A percentile compares a stretch with the other conserved stretches of the same genome.
phyloP scores from a whole-genome alignment of 2,329 filamentous ascomycete genomes.

The Didymella pomorum region DNA sequence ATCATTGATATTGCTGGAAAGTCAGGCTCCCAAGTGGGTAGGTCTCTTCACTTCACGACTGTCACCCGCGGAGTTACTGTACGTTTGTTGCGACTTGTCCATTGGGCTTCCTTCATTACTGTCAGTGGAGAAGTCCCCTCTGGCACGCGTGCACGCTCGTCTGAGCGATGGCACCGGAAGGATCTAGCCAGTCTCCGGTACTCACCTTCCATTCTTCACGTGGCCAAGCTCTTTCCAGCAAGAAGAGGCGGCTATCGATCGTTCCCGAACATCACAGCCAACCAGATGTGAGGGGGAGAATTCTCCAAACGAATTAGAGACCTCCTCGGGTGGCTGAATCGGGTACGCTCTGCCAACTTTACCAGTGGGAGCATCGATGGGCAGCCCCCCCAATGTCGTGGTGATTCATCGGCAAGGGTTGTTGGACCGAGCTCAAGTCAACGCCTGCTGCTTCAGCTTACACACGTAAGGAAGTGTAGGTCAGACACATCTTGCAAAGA shows the following conservation, averaged over 20 bases:
- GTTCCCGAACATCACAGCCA: not conserved
- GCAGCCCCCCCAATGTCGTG: not conserved
- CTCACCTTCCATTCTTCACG: not conserved
- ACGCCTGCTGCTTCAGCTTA: not conserved
- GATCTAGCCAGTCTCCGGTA: not conserved
- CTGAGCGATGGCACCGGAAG: not conserved
- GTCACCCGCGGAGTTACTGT: not conserved
- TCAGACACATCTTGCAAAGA: not conserved
- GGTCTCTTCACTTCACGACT: not conserved
- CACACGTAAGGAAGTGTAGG: not conserved
- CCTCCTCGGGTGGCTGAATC: not conserved
- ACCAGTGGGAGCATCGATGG: not conserved
- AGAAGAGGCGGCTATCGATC: not conserved
- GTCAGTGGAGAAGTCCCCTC: not conserved
- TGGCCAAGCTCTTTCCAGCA: not conserved
- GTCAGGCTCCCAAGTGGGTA: not conserved
- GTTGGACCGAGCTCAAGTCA: not conserved
- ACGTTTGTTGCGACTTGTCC: not conserved
- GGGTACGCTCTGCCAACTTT: not conserved
- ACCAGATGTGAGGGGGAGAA: not conserved
- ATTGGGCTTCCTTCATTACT: not conserved
- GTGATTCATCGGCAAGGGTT: not conserved
- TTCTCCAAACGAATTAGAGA: constrained; percentile 8
- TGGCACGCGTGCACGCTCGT: not conserved
- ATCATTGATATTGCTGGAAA: not conserved